Percentiles rank a stretch among this genome's conserved stretches.
phyloP scores from a whole-genome alignment of 495 filamentous ascomycete genomes.

The Penicillium paxilli region DNA sequence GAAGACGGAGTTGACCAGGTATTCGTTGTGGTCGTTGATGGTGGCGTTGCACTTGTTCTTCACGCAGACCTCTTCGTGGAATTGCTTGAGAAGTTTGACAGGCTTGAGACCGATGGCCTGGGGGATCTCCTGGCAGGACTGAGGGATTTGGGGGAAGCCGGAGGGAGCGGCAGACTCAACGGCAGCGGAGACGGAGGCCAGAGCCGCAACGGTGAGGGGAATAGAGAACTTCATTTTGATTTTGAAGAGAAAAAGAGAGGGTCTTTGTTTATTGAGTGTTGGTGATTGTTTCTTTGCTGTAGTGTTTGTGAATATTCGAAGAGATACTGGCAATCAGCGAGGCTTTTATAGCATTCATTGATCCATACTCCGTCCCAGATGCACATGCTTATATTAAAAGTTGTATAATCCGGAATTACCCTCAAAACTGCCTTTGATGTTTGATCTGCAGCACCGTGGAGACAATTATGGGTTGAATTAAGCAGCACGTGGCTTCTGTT shows the following conservation, averaged over 20 bases:
- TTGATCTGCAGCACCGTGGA: neutral
- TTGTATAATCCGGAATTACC: too few relatives aligned
- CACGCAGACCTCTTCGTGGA: neutral
- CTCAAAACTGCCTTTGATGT: neutral
- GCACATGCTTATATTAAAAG: too few relatives aligned
- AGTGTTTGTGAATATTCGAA: neutral
- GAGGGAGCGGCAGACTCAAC: neutral
- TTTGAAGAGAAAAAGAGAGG: neutral
- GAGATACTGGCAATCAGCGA: too few relatives aligned
- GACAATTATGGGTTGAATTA: neutral
- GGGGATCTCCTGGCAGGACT: neutral
- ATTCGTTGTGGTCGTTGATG: neutral
- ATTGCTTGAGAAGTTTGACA: neutral
- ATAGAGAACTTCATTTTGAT: neutral
- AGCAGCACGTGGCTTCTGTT: neutral
- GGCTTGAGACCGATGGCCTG: neutral
- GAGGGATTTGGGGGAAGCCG: neutral
- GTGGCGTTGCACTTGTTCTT: neutral
- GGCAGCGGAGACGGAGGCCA: neutral
- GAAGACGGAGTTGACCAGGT: neutral
- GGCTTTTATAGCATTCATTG: too few relatives aligned
- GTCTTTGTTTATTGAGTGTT: neutral
- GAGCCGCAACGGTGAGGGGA: neutral
- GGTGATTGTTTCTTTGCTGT: neutral
- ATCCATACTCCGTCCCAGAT: too few relatives aligned